Evolutionary conservation across 768 basidiomycete species (phyloP).

Genomic region (Phlegmacium glaucopus): DNA sequence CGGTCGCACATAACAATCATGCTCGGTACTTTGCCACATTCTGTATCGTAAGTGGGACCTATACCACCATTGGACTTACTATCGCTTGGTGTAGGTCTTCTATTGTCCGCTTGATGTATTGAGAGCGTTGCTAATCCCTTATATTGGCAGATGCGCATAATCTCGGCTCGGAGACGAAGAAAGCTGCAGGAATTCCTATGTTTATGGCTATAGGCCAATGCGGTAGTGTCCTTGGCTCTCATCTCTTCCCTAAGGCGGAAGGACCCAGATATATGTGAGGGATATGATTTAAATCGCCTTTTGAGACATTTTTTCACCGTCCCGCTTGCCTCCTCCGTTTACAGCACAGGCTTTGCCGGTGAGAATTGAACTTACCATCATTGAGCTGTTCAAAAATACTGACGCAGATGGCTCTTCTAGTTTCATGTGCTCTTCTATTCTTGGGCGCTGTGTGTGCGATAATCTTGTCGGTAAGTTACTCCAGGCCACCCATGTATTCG

Average conservation of each 20-base stretch:
- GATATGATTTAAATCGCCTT: background rate
- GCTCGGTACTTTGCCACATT: constrained; percentile 79
- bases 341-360: constrained; percentile 60
- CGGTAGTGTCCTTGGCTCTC: constrained; percentile 73
- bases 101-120: background rate
- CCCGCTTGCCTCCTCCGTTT: background rate
- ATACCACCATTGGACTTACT: constrained; percentile 68
- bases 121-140: background rate
- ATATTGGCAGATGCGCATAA: constrained; percentile 57
- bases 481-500: background rate
- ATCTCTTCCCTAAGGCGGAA: constrained; percentile 63
- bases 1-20: constrained; percentile 53
- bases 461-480: constrained; percentile 43
- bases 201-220: constrained; percentile 82
- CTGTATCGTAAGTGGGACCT: constrained; percentile 74
- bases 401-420: constrained; percentile 16
- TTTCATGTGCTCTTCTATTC: constrained; percentile 50
- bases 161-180: constrained; percentile 74
- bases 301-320: background rate
- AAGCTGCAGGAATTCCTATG: constrained; percentile 70
- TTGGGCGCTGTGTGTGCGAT: constrained; percentile 52
- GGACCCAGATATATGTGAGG: constrained; percentile 65
- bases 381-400: too few relatives aligned
- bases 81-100: constrained; percentile 70
- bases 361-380: constrained; percentile 15